Conservation (phyloP, 2,329 filamentous ascomycete species). For the Phialocephala subalpina region DNA sequence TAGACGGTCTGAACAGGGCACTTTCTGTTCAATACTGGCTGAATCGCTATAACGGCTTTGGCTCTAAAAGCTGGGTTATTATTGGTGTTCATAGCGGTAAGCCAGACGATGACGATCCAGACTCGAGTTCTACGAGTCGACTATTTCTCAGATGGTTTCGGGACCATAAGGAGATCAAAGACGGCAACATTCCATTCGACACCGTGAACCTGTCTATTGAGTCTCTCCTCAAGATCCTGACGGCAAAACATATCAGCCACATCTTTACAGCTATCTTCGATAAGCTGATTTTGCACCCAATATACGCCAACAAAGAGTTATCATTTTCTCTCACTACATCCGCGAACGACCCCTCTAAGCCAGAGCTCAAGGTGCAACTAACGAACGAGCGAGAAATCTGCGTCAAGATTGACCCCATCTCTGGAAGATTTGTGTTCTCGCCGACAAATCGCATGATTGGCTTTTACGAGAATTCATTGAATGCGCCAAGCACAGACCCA, state of each 20-base stretch:
- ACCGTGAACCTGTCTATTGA: constrained; percentile 75
- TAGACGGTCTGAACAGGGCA: constrained; percentile 82
- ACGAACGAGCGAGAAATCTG: constrained; percentile 67
- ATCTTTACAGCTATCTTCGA: constrained; percentile 73
- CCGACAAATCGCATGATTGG: constrained; percentile 65
- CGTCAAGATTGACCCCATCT: constrained; percentile 78
- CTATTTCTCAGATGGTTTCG: constrained; percentile 83
- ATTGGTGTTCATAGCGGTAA: constrained; percentile 79
- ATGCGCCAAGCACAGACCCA: constrained; percentile 58
- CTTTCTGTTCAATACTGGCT: constrained; percentile 93
- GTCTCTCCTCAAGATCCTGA: constrained; percentile 73
- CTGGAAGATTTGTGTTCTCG: constrained; percentile 76
- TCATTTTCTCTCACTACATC: constrained; percentile 66
- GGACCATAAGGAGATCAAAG: constrained; percentile 77
- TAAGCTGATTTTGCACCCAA: constrained; percentile 64
- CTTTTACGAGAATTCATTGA: constrained; percentile 72
- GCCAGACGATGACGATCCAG: constrained; percentile 49
- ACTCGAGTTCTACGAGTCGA: constrained; percentile 57
- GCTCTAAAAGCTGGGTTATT: constrained; percentile 89
- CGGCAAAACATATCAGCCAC: constrained; percentile 77
- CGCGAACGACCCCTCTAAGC: constrained; percentile 69
- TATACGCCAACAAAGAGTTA: constrained; percentile 68
- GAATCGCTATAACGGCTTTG: constrained; percentile 59
- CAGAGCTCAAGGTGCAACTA: constrained; percentile 73
- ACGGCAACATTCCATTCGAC: constrained; percentile 73